phyloP scores from a whole-genome alignment of 2,329 filamentous ascomycete species.

The Talaromyces sp. region DNA sequence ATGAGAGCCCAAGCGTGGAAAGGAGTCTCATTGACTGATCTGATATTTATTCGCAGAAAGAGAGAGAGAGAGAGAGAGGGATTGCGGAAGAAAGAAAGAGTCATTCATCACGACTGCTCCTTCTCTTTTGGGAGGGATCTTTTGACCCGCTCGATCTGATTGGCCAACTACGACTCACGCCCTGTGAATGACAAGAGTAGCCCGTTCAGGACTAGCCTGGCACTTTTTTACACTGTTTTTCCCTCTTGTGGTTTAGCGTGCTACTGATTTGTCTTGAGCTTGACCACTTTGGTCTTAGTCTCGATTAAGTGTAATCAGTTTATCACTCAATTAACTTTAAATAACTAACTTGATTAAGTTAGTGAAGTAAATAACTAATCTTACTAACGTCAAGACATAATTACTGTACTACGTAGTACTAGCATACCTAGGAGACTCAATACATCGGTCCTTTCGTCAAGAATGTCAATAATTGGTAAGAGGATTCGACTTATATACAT shows the following conservation, averaged over 20 bases:
- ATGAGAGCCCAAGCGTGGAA: neutral
- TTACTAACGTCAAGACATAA: too few species aligned
- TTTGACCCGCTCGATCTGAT: neutral
- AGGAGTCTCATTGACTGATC: neutral
- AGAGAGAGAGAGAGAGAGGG: neutral
- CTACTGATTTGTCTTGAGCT: neutral
- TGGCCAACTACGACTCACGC: slow-evolving; percentile 8
- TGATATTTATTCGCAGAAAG: slow-evolving; percentile 1
- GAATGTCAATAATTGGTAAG: neutral
- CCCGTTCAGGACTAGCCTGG: neutral
- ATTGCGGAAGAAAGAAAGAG: neutral
- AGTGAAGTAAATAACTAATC: too few species aligned
- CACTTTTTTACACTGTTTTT: neutral
- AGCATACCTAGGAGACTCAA: too few species aligned
- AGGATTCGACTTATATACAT: neutral
- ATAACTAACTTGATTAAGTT: too few species aligned
- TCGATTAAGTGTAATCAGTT: neutral
- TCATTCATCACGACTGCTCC: neutral
- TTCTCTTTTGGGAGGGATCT: neutral
- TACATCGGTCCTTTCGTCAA: neutral
- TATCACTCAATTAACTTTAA: neutral
- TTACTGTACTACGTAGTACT: too few species aligned
- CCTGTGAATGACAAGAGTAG: slow-evolving; percentile 16
- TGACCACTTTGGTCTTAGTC: neutral
- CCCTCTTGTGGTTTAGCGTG: neutral